phyloP scores from a whole-genome alignment of 805 yeast genomes.

The Starmerella riodocensis region DNA sequence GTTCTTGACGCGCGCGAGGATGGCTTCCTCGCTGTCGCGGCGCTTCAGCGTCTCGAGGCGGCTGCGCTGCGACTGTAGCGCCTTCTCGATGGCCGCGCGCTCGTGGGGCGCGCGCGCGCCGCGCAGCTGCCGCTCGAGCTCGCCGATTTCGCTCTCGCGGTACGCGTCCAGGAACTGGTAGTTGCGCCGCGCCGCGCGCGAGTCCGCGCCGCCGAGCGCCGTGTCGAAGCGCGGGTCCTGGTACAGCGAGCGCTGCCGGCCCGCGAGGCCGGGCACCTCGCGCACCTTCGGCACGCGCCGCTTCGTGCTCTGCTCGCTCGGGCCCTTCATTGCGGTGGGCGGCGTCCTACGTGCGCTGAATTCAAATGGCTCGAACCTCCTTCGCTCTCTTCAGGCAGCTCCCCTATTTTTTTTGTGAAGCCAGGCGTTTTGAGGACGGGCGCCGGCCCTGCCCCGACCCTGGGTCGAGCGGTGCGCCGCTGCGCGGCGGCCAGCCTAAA shows the following conservation, averaged over 20 bases:
- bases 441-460: too few relatives aligned
- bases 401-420: too few relatives aligned
- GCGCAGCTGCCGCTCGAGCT: constrained; percentile 40
- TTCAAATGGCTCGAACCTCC: too few relatives aligned
- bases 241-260: constrained; percentile 35
- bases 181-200: constrained; percentile 51
- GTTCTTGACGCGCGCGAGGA: constrained; percentile 53
- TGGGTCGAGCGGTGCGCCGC: too few relatives aligned
- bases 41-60: constrained; percentile 52
- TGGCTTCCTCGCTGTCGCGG: constrained; percentile 59
- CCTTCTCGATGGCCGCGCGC: constrained; percentile 25
- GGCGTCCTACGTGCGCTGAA: background rate
- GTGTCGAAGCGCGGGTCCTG: constrained; percentile 84
- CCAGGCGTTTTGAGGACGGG: too few relatives aligned
- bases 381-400: too few relatives aligned
- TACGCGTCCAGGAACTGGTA: constrained; percentile 81
- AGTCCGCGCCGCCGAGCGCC: constrained; percentile 74
- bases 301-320: constrained; percentile 65
- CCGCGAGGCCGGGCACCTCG: constrained; percentile 40
- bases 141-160: constrained; percentile 55
- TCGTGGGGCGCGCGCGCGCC: constrained; percentile 36
- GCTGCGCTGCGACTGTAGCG: constrained; percentile 27
- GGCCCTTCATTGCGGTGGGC: constrained; percentile 57
- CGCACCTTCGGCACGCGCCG: constrained; percentile 56
- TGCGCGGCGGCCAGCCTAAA: too few relatives aligned